Evolutionary conservation across 345 rosid species (phyloP).

Genomic region (Laguncularia racemosa): DNA sequence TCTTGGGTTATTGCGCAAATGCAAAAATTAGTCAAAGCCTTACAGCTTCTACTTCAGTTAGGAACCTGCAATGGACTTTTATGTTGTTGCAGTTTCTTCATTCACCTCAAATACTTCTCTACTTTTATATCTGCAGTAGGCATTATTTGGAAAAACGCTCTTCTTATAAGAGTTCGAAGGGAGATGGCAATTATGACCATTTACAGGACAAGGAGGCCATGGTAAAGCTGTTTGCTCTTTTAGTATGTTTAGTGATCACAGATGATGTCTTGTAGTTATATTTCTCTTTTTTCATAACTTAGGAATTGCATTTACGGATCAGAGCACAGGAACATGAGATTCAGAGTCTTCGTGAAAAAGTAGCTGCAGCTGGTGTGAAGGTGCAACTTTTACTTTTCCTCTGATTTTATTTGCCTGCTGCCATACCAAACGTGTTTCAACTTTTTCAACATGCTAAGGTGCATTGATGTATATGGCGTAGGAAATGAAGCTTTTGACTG

Average conservation of each 20-base stretch:
- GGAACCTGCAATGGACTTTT: neutral
- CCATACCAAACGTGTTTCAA: neutral
- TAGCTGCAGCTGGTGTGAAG: constrained; percentile 65
- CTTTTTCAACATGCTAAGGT: neutral
- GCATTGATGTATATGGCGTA: constrained; percentile 25
- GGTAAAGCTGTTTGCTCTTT: constrained; percentile 33
- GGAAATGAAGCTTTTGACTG: constrained; percentile 82
- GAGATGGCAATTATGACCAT: constrained; percentile 27
- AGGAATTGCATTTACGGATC: constrained; percentile 58
- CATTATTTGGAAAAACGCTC: constrained; percentile 27
- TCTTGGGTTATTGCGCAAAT: neutral
- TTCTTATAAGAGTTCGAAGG: constrained; percentile 32
- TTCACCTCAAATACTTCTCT: constrained; percentile 5
- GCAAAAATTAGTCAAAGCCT: neutral
- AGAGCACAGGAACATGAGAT: constrained; percentile 71
- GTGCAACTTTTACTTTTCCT: constrained; percentile 25
- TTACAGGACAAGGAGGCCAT: constrained; percentile 53
- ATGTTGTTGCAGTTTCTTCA: neutral
- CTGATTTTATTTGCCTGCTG: neutral
- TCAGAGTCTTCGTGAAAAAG: constrained; percentile 66
- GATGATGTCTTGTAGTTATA: constrained; percentile 10
- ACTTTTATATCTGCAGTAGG: constrained; percentile 17
- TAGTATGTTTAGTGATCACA: constrained; percentile 8
- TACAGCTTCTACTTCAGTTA: neutral
- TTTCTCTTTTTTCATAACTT: constrained; percentile 14